These are phyloP conservation scores for Metschnikowia arizonensis DNA, from an alignment of 805 yeast genomes.

Conservation along the genomic window DNA sequence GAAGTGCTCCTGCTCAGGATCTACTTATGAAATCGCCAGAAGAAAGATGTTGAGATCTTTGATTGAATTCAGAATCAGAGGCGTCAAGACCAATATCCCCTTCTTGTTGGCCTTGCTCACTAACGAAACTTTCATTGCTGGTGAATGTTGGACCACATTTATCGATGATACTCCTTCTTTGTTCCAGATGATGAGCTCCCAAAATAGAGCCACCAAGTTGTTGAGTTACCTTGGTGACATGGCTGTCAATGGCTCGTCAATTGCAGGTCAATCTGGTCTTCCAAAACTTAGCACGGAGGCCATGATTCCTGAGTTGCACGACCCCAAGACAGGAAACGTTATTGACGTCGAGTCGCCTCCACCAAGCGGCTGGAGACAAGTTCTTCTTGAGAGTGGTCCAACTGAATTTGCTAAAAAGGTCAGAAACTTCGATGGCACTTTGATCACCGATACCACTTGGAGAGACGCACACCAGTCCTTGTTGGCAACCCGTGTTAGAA, in stretches of 20 bases:
- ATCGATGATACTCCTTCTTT: conserved; percentile 96
- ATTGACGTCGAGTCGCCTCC: conserved; percentile 52
- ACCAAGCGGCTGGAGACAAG: conserved; percentile 89
- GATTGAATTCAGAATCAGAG: conserved; percentile 97
- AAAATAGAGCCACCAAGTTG: conserved; percentile 94
- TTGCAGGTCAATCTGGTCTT: conserved; percentile 90
- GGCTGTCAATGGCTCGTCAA: conserved; percentile 93
- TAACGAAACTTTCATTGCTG: conserved; percentile 78
- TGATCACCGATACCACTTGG: conserved; percentile 99
- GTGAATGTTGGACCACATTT: conserved; percentile 96
- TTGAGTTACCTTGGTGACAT: conserved; percentile 88
- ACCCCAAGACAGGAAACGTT: conserved; percentile 52
- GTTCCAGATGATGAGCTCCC: conserved; percentile 91
- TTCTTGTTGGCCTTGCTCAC: conserved; percentile 89
- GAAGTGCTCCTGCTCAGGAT: conserved; percentile 95
- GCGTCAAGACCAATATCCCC: conserved; percentile 98
- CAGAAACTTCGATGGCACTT: conserved; percentile 76
- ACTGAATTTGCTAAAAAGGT: conserved; percentile 86
- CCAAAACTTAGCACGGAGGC: conserved; percentile 82
- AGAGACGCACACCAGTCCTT: conserved; percentile 99
- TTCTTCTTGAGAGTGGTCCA: conserved; percentile 80
- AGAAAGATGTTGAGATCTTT: conserved; percentile 96
- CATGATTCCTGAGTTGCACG: conserved; percentile 66
- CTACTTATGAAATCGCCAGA: conserved; percentile 93
- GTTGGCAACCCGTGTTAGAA: conserved; percentile 95